Conservation (phyloP, 148 eudicot genomes). For the Amaranthus palmeri region DNA sequence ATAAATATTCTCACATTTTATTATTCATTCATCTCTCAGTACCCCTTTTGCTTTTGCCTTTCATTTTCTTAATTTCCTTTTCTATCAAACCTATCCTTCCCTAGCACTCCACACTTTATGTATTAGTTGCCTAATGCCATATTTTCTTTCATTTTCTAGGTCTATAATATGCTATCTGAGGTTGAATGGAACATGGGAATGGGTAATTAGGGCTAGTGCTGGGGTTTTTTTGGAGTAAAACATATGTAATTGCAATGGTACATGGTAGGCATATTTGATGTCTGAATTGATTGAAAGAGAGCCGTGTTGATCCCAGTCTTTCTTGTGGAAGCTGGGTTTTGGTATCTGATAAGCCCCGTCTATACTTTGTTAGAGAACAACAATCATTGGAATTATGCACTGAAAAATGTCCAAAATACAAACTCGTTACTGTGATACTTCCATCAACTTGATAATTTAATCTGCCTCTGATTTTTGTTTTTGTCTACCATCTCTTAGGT, state of each 20-base stretch:
- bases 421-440: background rate
- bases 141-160: background rate
- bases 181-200: background rate
- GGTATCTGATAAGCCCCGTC: background rate
- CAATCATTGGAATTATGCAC: background rate
- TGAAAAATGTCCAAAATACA: background rate
- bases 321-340: background rate
- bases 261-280: background rate
- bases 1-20: background rate
- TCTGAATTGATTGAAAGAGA: background rate
- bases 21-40: background rate
- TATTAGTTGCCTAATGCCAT: background rate
- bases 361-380: background rate
- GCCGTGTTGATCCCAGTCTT: background rate
- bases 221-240: background rate
- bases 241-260: background rate
- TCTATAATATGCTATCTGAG: background rate
- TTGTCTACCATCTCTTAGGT: constrained; percentile 44
- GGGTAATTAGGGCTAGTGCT: background rate
- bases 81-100: background rate
- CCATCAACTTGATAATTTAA: background rate
- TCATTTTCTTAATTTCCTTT: background rate
- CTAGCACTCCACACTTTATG: background rate
- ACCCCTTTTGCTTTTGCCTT: background rate
- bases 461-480: background rate